Conservation (phyloP, 2,329 filamentous ascomycete genomes). For the Trichoderma gracile region DNA sequence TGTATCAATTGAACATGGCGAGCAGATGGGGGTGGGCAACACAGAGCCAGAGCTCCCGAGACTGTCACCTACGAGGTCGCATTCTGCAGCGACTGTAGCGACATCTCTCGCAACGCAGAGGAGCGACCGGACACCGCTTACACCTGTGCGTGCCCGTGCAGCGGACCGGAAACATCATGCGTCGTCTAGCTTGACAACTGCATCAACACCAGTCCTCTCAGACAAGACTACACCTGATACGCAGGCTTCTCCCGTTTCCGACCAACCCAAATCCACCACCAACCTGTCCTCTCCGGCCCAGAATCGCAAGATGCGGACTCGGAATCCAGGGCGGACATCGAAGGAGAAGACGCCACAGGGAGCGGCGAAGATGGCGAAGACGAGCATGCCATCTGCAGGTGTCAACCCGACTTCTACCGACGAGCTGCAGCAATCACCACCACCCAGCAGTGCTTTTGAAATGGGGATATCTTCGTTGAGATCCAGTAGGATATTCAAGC, state of each 20-base stretch:
- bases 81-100: background rate
- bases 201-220: slow-evolving; percentile 45
- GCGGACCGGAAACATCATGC: slow-evolving; percentile 28
- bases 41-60: background rate
- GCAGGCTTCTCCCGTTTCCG: slow-evolving; percentile 36
- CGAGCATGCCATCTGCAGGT: slow-evolving; percentile 33
- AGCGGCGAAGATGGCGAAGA: slow-evolving; percentile 29
- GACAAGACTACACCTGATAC: slow-evolving; percentile 42
- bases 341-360: slow-evolving; percentile 36
- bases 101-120: slow-evolving; percentile 22
- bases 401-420: slow-evolving; percentile 50
- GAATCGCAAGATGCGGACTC: slow-evolving; percentile 29
- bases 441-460: slow-evolving; percentile 41
- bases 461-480: slow-evolving; percentile 40
- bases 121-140: slow-evolving; percentile 30
- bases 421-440: slow-evolving; percentile 49
- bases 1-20: background rate
- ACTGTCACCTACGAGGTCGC: background rate
- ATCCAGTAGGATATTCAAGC: slow-evolving; percentile 33
- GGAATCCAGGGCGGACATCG: slow-evolving; percentile 26
- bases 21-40: background rate
- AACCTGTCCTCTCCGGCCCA: slow-evolving; percentile 32
- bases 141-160: slow-evolving; percentile 30
- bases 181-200: slow-evolving; percentile 44
- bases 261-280: slow-evolving; percentile 31